These are phyloP conservation scores for Coniosporium tulheliwenetii DNA, from an alignment of 2,329 filamentous ascomycete species.

Conservation along the genomic window DNA sequence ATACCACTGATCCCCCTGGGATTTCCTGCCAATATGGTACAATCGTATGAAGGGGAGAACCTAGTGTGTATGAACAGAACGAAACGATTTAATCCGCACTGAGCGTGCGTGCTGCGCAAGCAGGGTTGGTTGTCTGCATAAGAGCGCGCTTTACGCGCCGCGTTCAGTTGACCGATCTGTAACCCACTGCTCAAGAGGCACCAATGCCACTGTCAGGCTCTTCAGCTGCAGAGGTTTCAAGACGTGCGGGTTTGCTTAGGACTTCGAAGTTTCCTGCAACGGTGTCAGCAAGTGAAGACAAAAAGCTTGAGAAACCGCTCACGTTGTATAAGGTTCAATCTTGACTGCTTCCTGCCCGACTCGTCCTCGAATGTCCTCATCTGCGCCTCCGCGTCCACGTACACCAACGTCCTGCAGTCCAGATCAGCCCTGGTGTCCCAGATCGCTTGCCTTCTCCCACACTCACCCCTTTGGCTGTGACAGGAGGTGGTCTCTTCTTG, in stretches of 20 bases:
- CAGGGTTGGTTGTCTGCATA: too few relatives aligned
- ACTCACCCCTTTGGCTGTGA: constrained; percentile 71
- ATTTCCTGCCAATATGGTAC: too few relatives aligned
- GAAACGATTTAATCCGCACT: too few relatives aligned
- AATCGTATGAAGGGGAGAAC: too few relatives aligned
- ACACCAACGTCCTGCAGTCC: constrained; percentile 52
- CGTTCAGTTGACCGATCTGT: too few relatives aligned
- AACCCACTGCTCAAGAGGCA: constrained; percentile 5
- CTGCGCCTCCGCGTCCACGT: constrained; percentile 66
- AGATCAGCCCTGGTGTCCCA: too few relatives aligned
- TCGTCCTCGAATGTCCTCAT: constrained; percentile 51
- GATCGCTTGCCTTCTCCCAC: not conserved
- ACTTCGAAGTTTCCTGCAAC: constrained; percentile 31
- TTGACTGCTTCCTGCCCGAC: constrained; percentile 51
- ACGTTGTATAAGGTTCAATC: constrained; percentile 68
- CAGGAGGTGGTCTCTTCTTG: constrained; percentile 55
- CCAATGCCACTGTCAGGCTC: constrained; percentile 14
- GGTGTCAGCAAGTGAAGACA: constrained; percentile 1
- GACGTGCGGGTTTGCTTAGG: constrained; percentile 21
- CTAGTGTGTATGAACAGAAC: too few relatives aligned
- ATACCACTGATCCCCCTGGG: too few relatives aligned
- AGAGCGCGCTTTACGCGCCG: too few relatives aligned
- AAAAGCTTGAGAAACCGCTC: constrained; percentile 23
- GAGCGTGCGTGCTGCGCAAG: too few relatives aligned
- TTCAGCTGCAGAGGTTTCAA: constrained; percentile 10